phyloP scores from a whole-genome alignment of 495 filamentous ascomycete genomes.

The Penicillium herquei region DNA sequence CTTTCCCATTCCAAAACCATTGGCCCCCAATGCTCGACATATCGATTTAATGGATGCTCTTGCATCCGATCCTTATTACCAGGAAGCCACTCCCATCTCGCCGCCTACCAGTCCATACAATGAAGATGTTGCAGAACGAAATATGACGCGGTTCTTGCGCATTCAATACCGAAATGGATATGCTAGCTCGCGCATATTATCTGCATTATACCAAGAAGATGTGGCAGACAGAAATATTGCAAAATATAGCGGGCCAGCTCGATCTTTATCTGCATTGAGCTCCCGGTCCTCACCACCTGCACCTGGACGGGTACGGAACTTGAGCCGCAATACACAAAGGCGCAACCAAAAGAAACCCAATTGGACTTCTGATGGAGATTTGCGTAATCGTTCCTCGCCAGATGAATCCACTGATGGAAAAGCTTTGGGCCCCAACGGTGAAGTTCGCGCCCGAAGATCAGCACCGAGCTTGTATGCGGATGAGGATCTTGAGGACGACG shows the following conservation, averaged over 20 bases:
- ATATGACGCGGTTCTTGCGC: slow-evolving; percentile 42
- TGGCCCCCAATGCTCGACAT: slow-evolving; percentile 27
- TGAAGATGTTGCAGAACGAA: slow-evolving; percentile 48
- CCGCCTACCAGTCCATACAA: slow-evolving; percentile 43
- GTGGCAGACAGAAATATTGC: slow-evolving; percentile 45
- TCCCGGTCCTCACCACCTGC: slow-evolving; percentile 25
- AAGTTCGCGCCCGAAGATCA: slow-evolving; percentile 31
- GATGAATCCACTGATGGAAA: slow-evolving; percentile 10
- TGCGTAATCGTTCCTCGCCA: neutral
- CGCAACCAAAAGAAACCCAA: slow-evolving; percentile 18
- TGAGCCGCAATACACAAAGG: slow-evolving; percentile 15
- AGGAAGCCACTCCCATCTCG: slow-evolving; percentile 11
- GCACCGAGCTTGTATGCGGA: slow-evolving; percentile 32
- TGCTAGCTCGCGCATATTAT: slow-evolving; percentile 10
- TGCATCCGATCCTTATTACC: slow-evolving; percentile 21
- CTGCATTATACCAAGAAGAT: slow-evolving; percentile 40
- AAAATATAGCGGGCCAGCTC: slow-evolving; percentile 19
- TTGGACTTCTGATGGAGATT: slow-evolving; percentile 4
- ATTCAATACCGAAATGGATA: slow-evolving; percentile 9
- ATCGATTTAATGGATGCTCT: slow-evolving; percentile 45
- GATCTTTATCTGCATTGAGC: slow-evolving; percentile 26
- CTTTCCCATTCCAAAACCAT: slow-evolving; percentile 5
- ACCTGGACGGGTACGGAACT: slow-evolving; percentile 18
- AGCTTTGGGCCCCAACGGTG: slow-evolving; percentile 10
- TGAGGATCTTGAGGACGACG: slow-evolving; percentile 4